Conservation (phyloP, 306 rosid genomes). For the Purshia tridentata region DNA sequence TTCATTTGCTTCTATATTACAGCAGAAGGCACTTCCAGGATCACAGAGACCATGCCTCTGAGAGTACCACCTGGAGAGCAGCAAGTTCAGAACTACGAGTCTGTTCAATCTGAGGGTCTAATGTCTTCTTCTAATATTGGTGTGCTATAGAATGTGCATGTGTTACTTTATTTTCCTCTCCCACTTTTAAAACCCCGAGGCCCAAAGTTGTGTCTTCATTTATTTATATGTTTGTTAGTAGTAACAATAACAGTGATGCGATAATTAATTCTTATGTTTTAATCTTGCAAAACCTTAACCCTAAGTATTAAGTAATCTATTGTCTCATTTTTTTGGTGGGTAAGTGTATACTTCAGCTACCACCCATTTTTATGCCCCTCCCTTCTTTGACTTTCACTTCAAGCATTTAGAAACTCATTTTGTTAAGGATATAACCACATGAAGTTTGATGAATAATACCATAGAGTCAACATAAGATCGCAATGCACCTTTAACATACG, state of each 20-base stretch:
- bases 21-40: constrained; percentile 29
- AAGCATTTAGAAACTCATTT: background rate
- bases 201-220: background rate
- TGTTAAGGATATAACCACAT: background rate
- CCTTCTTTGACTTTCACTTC: background rate
- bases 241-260: background rate
- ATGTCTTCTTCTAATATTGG: constrained; percentile 27
- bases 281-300: background rate
- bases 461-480: background rate
- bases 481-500: background rate
- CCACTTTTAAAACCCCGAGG: background rate
- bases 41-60: constrained; percentile 28
- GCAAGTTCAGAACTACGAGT: constrained; percentile 20
- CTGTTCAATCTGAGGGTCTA: constrained; percentile 27
- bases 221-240: background rate
- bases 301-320: background rate
- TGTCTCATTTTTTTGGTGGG: background rate
- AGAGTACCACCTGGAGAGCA: constrained; percentile 21
- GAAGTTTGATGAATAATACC: background rate
- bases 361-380: background rate
- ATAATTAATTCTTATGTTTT: background rate
- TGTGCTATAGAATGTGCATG: background rate
- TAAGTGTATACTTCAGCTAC: background rate
- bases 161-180: background rate
- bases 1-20: constrained; percentile 26